A percentile compares a stretch with the other conserved stretches of the same genome.
Conservation (phyloP, 1,284 basidiomycete species). For the Puccinia hordei region DNA sequence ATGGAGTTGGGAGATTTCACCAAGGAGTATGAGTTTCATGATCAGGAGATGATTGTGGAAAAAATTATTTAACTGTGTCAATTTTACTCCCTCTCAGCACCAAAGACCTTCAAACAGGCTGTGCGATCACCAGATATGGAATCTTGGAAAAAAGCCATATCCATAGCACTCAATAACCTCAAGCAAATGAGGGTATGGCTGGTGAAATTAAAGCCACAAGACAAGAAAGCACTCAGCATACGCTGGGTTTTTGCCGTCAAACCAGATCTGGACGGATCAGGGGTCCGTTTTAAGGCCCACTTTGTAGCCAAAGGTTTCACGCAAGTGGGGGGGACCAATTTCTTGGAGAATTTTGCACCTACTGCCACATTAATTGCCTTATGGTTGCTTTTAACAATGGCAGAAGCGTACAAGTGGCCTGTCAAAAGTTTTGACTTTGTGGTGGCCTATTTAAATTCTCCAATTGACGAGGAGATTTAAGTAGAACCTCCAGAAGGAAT, state of each 20-base stretch:
- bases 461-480: neutral
- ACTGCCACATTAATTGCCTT: conserved; percentile 1
- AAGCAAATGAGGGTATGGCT: neutral
- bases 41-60: too few species aligned
- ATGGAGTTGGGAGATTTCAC: too few species aligned
- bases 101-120: too few species aligned
- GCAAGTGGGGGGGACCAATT: neutral
- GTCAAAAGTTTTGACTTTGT: conserved; percentile 9
- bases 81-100: too few species aligned
- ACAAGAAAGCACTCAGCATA: neutral
- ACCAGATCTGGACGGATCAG: neutral
- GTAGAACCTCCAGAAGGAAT: neutral
- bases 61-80: too few species aligned
- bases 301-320: conserved; percentile 16
- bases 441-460: too few species aligned
- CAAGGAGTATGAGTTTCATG: too few species aligned
- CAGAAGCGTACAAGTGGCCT: neutral
- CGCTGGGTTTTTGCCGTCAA: conserved; percentile 4
- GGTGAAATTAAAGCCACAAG: neutral
- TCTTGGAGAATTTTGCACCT: neutral
- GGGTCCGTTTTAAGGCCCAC: neutral
- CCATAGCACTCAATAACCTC: neutral
- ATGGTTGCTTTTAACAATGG: neutral
- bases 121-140: too few species aligned
- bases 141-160: neutral